phyloP scores from a whole-genome alignment of 371 early-diverging fungal genomes.

The Mortierella sp. region DNA sequence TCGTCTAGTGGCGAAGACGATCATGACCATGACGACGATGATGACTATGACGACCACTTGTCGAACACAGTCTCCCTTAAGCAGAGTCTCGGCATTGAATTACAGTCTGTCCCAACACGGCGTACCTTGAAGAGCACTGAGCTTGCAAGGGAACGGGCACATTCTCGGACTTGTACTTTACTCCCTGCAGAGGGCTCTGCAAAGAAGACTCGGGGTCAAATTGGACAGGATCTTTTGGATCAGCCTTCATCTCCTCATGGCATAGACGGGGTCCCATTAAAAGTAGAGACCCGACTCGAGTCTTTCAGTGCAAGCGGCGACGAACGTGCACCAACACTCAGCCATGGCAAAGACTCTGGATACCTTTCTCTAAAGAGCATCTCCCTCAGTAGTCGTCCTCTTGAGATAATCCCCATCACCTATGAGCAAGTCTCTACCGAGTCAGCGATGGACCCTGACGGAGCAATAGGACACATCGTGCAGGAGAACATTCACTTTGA shows the following conservation, averaged over 20 bases:
- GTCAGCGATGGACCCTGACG: too few species aligned
- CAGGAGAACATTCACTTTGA: too few species aligned
- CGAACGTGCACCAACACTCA: constrained; percentile 8
- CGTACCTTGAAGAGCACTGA: background rate
- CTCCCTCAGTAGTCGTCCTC: background rate
- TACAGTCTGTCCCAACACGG: background rate
- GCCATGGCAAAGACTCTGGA: constrained; percentile 24
- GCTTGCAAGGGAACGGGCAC: background rate
- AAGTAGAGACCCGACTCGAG: too few species aligned
- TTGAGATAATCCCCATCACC: background rate
- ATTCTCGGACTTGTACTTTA: background rate
- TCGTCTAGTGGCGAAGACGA: background rate
- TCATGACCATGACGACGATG: background rate
- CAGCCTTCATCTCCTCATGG: background rate
- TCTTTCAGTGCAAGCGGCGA: background rate
- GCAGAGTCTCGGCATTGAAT: background rate
- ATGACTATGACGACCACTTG: too few species aligned
- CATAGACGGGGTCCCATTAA: background rate
- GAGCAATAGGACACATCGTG: too few species aligned
- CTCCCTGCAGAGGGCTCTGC: background rate
- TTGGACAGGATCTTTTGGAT: background rate
- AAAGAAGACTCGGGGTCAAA: background rate
- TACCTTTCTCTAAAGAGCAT: constrained; percentile 15
- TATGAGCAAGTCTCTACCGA: background rate
- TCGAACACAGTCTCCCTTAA: background rate